Percentiles rank a stretch among this genome's conserved stretches.
Conservation (phyloP, 2,329 filamentous ascomycete species). For the Cladosporium cucumerinum region DNA sequence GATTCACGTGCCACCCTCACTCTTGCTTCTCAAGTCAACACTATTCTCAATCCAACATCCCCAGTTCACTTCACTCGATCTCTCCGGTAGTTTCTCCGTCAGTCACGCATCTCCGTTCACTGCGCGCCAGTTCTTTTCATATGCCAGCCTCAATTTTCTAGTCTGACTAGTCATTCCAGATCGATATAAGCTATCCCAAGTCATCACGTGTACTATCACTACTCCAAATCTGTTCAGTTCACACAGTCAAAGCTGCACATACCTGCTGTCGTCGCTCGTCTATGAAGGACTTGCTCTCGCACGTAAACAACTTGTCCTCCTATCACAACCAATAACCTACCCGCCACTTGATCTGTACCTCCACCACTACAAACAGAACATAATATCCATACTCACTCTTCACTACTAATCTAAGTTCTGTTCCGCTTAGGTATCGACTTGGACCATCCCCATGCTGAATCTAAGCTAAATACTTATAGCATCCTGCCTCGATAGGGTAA, state of each 20-base stretch:
- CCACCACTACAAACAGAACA: too few relatives aligned
- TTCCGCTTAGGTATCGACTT: neutral
- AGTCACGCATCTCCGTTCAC: neutral
- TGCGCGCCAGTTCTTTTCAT: neutral
- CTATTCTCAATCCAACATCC: neutral
- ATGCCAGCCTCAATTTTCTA: neutral
- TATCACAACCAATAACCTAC: neutral
- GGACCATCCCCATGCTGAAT: neutral
- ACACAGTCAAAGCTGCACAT: neutral
- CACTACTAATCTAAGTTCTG: neutral
- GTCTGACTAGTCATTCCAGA: neutral
- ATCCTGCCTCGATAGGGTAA: neutral
- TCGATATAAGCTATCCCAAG: neutral
- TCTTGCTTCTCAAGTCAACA: neutral
- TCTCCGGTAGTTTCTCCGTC: neutral
- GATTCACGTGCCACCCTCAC: neutral
- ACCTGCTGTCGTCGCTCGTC: neutral
- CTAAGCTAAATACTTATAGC: neutral
- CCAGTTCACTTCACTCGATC: neutral
- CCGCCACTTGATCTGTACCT: too few relatives aligned
- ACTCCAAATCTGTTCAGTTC: neutral
- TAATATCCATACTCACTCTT: neutral
- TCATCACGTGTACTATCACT: neutral
- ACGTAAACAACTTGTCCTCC: neutral
- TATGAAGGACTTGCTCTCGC: neutral